Base-by-base conservation (phyloP, 768 basidiomycete species). In the Macrolepiota dolichaula region DNA sequence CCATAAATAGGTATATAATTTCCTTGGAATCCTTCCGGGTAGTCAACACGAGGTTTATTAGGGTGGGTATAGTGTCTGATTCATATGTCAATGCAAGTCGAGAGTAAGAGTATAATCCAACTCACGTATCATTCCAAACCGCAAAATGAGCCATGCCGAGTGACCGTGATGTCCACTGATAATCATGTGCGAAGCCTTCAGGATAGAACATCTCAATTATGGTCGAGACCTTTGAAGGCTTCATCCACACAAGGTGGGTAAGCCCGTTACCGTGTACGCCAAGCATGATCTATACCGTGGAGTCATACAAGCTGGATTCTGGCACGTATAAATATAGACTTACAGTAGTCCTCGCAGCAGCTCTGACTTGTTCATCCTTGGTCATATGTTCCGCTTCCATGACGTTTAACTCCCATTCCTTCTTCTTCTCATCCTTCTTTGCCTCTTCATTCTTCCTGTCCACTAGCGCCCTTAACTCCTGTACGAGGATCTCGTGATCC, bases 131-230 rank as follows among this genome's bases (percentile, higher is more conserved):
- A 64, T 92, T 89, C 91, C 92, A 92, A 35, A 96, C 78, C 1
- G 85, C 88, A 64, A 86, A 89, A 72, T 94, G 86, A 17, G 72
- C 77, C 79, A 91, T 86, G 4, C 91, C 91, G 11, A 94, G 72
- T 0, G 90, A 85, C 36, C 82, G 73, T 4, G 87, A 64, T 0
- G 92, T 94, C 86, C 91, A 95, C 67, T 92, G 85, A 70, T 94
- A 94, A 68, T 94, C 93, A 67, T 89, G 87, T 27, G 92, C 87
- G 69, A 92, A 94, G 0, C 92, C 93, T 2, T 72, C 78, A 0
- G 91, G 92, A 68, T 80, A 89, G 74, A 95, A 92, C 13, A 95
- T 83, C 73, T 95, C 92, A 64, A 95, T 89, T 19, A 95, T 91
- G 4, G 91, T 86, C 4, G 90, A 86, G n/a, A 85, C 72, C 0